Percentiles rank a stretch among this genome's conserved stretches.
phyloP scores from a whole-genome alignment of 1,284 basidiomycete species.

The Ceratobasidium sp. region DNA sequence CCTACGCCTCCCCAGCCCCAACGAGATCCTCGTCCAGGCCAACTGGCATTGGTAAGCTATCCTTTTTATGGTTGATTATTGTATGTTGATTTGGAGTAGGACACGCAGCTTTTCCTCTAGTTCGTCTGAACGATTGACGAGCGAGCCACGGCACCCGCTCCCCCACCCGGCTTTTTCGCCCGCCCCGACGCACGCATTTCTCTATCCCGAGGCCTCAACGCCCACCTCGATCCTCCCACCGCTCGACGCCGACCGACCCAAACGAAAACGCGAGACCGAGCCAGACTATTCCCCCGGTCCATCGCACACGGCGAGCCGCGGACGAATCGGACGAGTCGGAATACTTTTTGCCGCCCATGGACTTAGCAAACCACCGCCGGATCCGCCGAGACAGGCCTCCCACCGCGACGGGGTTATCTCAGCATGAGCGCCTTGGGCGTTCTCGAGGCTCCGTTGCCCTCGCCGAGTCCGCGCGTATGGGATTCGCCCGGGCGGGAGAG shows the following conservation, averaged over 20 bases:
- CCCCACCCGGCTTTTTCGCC: slow-evolving; percentile 5
- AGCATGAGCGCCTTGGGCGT: slow-evolving; percentile 31
- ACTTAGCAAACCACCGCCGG: neutral
- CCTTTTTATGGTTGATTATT: neutral
- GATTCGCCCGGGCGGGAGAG: neutral
- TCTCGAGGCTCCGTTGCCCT: slow-evolving; percentile 1
- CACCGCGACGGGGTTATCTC: slow-evolving; percentile 11
- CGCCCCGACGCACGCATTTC: neutral
- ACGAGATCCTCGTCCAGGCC: slow-evolving; percentile 27
- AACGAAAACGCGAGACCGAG: neutral
- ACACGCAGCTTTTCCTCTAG: neutral
- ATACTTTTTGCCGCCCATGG: neutral
- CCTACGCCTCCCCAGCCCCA: slow-evolving; percentile 23
- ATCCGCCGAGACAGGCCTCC: neutral
- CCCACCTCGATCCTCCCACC: neutral
- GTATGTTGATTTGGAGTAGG: neutral
- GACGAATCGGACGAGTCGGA: neutral
- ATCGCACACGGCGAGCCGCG: too few species aligned
- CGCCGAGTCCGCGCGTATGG: neutral
- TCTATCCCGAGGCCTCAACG: slow-evolving; percentile 7
- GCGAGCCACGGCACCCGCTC: neutral
- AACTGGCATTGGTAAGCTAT: slow-evolving; percentile 3
- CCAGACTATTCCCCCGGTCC: too few species aligned
- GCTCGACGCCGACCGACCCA: neutral
- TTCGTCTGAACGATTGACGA: slow-evolving; percentile 1